Evolutionary conservation across 257 asterid genomes (phyloP).

Genomic region (Penstemon davidsonii): DNA sequence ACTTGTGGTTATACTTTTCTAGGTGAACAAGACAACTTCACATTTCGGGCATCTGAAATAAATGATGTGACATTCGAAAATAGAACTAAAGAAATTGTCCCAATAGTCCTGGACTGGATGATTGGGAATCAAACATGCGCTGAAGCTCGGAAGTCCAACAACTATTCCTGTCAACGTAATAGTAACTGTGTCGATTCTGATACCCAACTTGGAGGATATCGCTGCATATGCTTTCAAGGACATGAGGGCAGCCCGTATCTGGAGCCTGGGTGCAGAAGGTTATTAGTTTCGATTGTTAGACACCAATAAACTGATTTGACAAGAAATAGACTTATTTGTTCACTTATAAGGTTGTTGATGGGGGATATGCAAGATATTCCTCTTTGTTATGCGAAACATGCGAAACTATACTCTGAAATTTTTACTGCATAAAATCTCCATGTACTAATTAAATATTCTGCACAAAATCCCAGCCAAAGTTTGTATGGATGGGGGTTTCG

Average conservation of each 20-base stretch:
- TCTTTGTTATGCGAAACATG: no score
- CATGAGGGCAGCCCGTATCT: conserved; percentile 46
- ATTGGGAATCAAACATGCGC: conserved; percentile 35
- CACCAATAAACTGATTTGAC: no score
- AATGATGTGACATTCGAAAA: conserved; percentile 25
- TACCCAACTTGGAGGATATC: conserved; percentile 35
- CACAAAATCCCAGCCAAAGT: no score
- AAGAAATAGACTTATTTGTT: no score
- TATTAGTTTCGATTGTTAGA: neutral
- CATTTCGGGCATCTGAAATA: conserved; percentile 29
- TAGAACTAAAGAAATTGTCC: conserved; percentile 26
- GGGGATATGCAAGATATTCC: no score
- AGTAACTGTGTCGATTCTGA: conserved; percentile 38
- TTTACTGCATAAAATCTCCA: no score
- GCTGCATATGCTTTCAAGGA: conserved; percentile 35
- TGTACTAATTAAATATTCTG: no score
- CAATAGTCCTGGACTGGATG: conserved; percentile 44
- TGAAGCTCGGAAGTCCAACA: conserved; percentile 18
- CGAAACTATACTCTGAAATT: no score
- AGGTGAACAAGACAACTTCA: conserved; percentile 32
- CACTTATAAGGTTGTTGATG: no score
- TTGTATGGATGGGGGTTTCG: no score
- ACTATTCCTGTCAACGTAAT: conserved; percentile 30
- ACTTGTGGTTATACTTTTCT: conserved; percentile 43
- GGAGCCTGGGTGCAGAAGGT: conserved; percentile 27